Evolutionary conservation across 176 grass and related monocot species (phyloP).

Genomic region (Triticum aestivum): IWGSC_CS_RefSeq_v2.1 NC_057803.1:693331186-693331685

Average conservation of each 20-base stretch:
- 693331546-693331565: too few relatives aligned
- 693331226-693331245: too few relatives aligned
- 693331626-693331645: not conserved
- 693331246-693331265: too few relatives aligned
- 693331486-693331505: too few relatives aligned
- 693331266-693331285: too few relatives aligned
- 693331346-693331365: not conserved
- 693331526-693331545: constrained; percentile 32
- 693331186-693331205: not conserved
- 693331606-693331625: constrained; percentile 21
- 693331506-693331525: constrained; percentile 16
- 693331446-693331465: constrained; percentile 10
- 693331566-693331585: not conserved
- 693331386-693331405: too few relatives aligned
- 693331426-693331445: constrained; percentile 37
- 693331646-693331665: constrained; percentile 23
- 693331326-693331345: not conserved
- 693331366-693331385: too few relatives aligned
- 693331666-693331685: too few relatives aligned
- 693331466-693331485: not conserved
- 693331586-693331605: constrained; percentile 3
- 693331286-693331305: too few relatives aligned
- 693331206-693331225: not conserved
- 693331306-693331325: too few relatives aligned
- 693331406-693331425: too few relatives aligned